Conservation (phyloP, 2,329 filamentous ascomycete genomes). For the Chrysoporthe deuterocubensis region DNA sequence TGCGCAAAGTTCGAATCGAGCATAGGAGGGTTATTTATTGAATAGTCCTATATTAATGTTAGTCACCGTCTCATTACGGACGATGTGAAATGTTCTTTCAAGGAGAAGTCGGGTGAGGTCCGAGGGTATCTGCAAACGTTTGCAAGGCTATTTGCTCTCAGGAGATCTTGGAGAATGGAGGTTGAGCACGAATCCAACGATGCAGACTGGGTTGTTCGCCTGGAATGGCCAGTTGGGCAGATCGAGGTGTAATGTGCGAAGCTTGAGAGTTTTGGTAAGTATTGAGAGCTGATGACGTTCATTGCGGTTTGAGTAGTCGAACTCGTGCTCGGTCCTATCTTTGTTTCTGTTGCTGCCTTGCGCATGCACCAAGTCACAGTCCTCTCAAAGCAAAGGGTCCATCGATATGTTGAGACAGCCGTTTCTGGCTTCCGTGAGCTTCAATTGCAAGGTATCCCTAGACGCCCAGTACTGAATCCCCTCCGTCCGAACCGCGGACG, state of each 20-base stretch:
- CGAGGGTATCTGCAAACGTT: conserved; percentile 38
- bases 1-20: neutral
- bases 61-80: conserved; percentile 39
- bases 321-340: conserved; percentile 13
- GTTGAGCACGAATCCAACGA: neutral
- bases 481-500: conserved; percentile 38
- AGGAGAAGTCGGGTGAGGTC: conserved; percentile 39
- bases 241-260: neutral
- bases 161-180: conserved; percentile 45
- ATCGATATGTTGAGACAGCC: conserved; percentile 24
- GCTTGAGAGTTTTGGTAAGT: conserved; percentile 34
- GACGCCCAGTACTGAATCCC: conserved; percentile 55
- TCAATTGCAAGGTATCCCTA: conserved; percentile 59
- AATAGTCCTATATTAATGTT: conserved; percentile 44
- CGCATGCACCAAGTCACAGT: conserved; percentile 36
- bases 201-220: conserved; percentile 44
- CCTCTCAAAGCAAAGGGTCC: neutral
- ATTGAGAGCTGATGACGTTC: conserved; percentile 28
- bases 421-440: conserved; percentile 38
- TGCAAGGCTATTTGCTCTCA: conserved; percentile 39
- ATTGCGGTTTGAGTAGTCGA: neutral
- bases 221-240: conserved; percentile 39
- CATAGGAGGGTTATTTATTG: conserved; percentile 6
- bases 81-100: conserved; percentile 32
- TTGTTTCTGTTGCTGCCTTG: conserved; percentile 31